Percentiles rank a stretch among this genome's conserved stretches.
Evolutionary conservation across 345 rosid species (phyloP).

Genomic region (Salix brachista): DNA sequence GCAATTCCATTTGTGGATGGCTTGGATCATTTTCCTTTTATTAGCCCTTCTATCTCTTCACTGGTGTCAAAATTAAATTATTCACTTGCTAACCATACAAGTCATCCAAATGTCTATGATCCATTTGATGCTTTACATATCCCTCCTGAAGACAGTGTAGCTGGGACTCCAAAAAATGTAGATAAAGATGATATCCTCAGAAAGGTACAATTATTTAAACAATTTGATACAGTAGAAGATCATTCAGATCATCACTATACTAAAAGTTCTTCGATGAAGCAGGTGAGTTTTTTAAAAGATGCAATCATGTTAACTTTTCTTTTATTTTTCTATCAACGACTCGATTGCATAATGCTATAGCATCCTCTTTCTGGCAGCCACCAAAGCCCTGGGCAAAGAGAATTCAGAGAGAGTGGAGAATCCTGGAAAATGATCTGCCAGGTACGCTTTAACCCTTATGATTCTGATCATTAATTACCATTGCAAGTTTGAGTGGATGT

Average conservation of each 20-base stretch:
- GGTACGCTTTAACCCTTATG: slow-evolving; percentile 35
- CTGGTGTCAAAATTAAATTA: background rate
- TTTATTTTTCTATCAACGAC: background rate
- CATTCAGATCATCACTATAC: slow-evolving; percentile 61
- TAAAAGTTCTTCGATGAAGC: slow-evolving; percentile 36
- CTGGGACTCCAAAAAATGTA: slow-evolving; percentile 28
- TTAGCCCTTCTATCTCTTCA: slow-evolving; percentile 18
- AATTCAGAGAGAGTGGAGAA: slow-evolving; percentile 88
- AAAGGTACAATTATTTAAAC: slow-evolving; percentile 54
- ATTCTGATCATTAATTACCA: background rate
- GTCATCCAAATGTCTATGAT: slow-evolving; percentile 1
- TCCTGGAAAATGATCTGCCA: slow-evolving; percentile 81
- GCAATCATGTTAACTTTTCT: background rate
- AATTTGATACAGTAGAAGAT: slow-evolving; percentile 74
- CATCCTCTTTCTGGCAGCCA: slow-evolving; percentile 36
- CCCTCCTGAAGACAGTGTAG: slow-evolving; percentile 32
- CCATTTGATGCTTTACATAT: slow-evolving; percentile 14
- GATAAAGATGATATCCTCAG: slow-evolving; percentile 48
- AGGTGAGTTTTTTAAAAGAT: slow-evolving; percentile 39
- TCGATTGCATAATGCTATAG: background rate
- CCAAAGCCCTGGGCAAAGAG: slow-evolving; percentile 62
- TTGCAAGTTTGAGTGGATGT: background rate
- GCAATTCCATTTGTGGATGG: slow-evolving; percentile 2
- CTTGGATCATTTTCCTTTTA: slow-evolving; percentile 9
- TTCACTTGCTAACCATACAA: background rate